Evolutionary conservation across 2,329 filamentous ascomycete species (phyloP).

Genomic region (Paracorniculantispora psalliotae): DNA sequence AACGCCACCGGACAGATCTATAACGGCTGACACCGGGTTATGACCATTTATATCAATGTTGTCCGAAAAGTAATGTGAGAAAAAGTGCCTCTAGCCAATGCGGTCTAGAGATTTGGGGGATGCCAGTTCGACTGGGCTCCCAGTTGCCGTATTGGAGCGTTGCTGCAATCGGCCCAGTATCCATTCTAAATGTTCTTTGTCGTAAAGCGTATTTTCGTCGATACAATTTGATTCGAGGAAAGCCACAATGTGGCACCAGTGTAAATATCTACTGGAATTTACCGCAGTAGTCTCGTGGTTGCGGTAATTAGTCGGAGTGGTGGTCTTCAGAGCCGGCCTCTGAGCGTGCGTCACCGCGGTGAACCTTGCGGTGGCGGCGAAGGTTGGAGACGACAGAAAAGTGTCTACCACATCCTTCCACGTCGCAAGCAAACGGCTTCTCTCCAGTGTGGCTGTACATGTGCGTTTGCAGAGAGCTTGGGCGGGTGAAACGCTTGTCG

Average conservation of each 20-base stretch:
- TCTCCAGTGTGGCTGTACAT: conserved; percentile 99
- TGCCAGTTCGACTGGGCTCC: neutral
- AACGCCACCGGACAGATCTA: conserved; percentile 10
- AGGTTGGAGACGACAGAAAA: conserved; percentile 98
- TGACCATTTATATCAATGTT: neutral
- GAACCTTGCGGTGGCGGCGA: conserved; percentile 90
- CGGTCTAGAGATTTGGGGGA: neutral
- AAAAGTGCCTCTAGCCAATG: neutral
- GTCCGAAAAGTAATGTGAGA: neutral
- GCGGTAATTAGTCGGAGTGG: conserved; percentile 47
- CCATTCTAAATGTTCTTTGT: conserved; percentile 7
- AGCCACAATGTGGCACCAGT: neutral
- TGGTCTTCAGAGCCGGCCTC: conserved; percentile 61
- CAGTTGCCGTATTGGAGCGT: neutral
- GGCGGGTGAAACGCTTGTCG: conserved; percentile 93
- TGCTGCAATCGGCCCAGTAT: neutral
- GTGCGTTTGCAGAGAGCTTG: conserved; percentile 91
- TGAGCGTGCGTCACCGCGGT: conserved; percentile 63
- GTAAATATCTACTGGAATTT: neutral
- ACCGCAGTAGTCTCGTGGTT: neutral
- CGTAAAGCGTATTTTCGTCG: conserved; percentile 6
- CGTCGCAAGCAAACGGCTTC: conserved; percentile 92
- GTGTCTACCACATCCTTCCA: conserved; percentile 89
- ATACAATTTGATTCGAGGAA: neutral
- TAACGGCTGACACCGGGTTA: neutral